These are phyloP conservation scores for Aspergillus cavernicola DNA, from an alignment of 495 filamentous ascomycete genomes.

Conservation along the genomic window DNA sequence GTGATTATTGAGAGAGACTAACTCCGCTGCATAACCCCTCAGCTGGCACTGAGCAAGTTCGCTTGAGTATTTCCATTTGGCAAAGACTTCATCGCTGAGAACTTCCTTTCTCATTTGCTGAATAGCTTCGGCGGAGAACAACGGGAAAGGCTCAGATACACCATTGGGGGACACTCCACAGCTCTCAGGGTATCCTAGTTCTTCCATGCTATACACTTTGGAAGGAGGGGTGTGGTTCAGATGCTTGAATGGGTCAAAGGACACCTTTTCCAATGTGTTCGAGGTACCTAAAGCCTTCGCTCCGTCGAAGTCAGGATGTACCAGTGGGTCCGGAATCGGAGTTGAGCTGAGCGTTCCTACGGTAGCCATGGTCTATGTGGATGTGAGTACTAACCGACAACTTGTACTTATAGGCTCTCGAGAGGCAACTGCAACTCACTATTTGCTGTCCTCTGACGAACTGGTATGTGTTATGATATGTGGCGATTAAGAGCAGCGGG, in stretches of 20 bases:
- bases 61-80: slow-evolving; percentile 61
- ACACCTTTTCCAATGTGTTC: slow-evolving; percentile 5
- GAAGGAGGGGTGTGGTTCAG: slow-evolving; percentile 49
- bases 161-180: slow-evolving; percentile 62
- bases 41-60: slow-evolving; percentile 64
- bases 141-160: slow-evolving; percentile 68
- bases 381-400: background rate
- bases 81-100: slow-evolving; percentile 57
- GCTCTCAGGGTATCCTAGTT: slow-evolving; percentile 52
- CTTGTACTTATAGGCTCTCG: background rate
- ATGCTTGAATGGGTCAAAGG: slow-evolving; percentile 55
- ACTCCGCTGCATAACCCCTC: slow-evolving; percentile 67
- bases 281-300: background rate
- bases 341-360: slow-evolving; percentile 13
- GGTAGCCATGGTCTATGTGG: slow-evolving; percentile 16
- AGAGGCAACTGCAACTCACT: background rate
- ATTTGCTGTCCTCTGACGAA: background rate
- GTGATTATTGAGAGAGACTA: slow-evolving; percentile 24
- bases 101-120: slow-evolving; percentile 64
- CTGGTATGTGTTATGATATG: background rate
- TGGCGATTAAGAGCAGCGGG: background rate
- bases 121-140: slow-evolving; percentile 67
- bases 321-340: slow-evolving; percentile 4
- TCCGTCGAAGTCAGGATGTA: slow-evolving; percentile 3
- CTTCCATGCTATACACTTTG: slow-evolving; percentile 56